Conservation (phyloP, 2,329 filamentous ascomycete species). For the Diaporthe vaccinii region DNA sequence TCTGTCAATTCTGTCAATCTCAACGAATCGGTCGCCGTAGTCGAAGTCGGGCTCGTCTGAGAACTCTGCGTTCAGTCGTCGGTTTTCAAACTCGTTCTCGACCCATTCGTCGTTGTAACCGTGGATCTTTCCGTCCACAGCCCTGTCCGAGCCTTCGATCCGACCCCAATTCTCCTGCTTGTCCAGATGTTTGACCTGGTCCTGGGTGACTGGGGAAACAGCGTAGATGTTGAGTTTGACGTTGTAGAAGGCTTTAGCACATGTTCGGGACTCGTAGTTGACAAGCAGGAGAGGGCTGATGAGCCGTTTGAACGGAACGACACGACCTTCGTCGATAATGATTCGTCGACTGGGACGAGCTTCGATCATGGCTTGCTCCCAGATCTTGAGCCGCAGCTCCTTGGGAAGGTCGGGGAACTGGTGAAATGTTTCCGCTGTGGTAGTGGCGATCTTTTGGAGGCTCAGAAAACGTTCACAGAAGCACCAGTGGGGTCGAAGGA, state of each 20-base stretch:
- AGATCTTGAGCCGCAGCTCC: conserved; percentile 24
- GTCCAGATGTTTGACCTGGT: not conserved
- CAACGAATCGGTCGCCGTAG: accelerated
- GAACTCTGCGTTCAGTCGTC: accelerated
- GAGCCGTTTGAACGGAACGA: not conserved
- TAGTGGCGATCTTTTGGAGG: not conserved
- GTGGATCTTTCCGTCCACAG: not conserved
- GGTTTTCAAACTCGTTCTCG: accelerated
- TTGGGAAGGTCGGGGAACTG: not conserved
- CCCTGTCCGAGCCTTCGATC: not conserved
- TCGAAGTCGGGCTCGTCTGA: not conserved
- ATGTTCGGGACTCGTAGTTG: conserved; percentile 9
- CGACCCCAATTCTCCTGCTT: not conserved
- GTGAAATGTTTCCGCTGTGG: not conserved
- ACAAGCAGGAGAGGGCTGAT: conserved; percentile 16
- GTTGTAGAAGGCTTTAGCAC: conserved; percentile 20
- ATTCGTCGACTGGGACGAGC: not conserved
- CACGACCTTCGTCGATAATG: not conserved
- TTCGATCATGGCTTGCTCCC: not conserved
- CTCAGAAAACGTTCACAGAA: not conserved
- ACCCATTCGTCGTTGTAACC: not conserved
- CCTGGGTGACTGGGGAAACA: not conserved
- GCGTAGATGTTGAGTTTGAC: conserved; percentile 20
- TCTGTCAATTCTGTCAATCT: accelerated
- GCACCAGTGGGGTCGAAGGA: accelerated